phyloP scores from a whole-genome alignment of 2,329 filamentous ascomycete genomes.

The Diaporthe capsici region DNA sequence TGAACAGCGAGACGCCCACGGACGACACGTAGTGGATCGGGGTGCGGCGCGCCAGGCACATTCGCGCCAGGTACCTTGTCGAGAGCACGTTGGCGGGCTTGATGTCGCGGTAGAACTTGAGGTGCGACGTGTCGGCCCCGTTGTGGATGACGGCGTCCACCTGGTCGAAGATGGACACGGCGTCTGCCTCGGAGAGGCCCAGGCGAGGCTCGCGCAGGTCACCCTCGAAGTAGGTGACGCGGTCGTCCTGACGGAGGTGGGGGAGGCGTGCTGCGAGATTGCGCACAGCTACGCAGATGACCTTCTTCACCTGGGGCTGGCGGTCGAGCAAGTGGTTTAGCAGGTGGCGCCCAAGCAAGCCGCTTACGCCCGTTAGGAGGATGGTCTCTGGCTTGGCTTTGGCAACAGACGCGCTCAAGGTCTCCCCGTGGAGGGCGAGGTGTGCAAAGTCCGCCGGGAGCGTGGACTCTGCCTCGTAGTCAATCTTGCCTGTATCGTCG shows the following conservation, averaged over 20 bases:
- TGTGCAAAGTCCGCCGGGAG: too few species aligned
- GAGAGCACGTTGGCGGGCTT: conserved; percentile 49
- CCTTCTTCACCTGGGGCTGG: neutral
- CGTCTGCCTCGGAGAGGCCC: conserved; percentile 43
- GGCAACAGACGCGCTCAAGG: too few species aligned
- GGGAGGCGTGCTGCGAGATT: neutral
- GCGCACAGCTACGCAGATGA: neutral
- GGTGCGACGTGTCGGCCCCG: conserved; percentile 54
- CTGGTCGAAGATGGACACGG: neutral
- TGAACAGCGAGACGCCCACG: conserved; percentile 37
- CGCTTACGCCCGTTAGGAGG: neutral
- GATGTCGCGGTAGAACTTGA: conserved; percentile 50
- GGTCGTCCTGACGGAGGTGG: neutral
- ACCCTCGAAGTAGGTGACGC: conserved; percentile 24
- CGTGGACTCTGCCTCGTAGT: neutral
- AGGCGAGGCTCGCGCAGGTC: conserved; percentile 49
- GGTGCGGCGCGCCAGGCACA: conserved; percentile 45
- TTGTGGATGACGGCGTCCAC: conserved; percentile 61
- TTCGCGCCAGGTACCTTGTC: conserved; percentile 48
- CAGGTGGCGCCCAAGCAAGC: too few species aligned
- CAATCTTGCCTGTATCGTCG: neutral
- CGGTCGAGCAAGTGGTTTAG: too few species aligned
- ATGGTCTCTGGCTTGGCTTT: too few species aligned
- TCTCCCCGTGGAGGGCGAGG: too few species aligned
- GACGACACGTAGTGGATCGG: conserved; percentile 57